These are phyloP conservation scores for Kodamaea anthophila DNA, from an alignment of 1,139 yeast species.

Conservation along the genomic window DNA sequence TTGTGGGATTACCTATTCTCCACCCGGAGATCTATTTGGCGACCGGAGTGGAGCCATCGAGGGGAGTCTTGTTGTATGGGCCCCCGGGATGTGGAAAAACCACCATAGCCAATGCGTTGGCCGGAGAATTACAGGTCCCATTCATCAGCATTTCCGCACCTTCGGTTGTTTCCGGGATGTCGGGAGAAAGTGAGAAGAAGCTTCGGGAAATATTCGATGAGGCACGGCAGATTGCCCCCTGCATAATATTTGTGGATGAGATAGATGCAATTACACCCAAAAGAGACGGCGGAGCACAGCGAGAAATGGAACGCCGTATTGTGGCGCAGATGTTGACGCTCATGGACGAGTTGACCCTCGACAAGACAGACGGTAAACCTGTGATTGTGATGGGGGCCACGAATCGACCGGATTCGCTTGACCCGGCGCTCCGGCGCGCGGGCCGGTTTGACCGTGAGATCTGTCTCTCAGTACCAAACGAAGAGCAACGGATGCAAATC, in stretches of 20 bases:
- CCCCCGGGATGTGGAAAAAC: conserved; percentile 99
- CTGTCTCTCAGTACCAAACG: conserved; percentile 84
- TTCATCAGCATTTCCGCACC: conserved; percentile 92
- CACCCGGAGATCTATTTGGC: conserved; percentile 88
- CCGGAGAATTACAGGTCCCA: conserved; percentile 92
- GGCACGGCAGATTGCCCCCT: conserved; percentile 86
- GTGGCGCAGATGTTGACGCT: conserved; percentile 93
- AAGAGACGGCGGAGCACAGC: conserved; percentile 90
- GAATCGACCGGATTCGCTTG: conserved; percentile 91
- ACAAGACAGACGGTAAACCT: conserved; percentile 86
- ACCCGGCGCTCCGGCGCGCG: conserved; percentile 96
- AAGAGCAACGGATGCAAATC: conserved; percentile 71
- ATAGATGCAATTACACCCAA: conserved; percentile 98
- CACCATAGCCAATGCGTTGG: conserved; percentile 89
- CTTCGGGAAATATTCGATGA: conserved; percentile 90
- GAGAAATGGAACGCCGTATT: conserved; percentile 97
- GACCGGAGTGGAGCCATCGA: conserved; percentile 94
- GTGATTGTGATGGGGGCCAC: conserved; percentile 55
- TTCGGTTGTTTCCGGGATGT: conserved; percentile 97
- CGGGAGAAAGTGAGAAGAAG: conserved; percentile 97
- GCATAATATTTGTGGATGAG: conserved; percentile 90
- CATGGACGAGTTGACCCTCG: conserved; percentile 86
- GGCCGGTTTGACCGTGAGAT: conserved; percentile 62
- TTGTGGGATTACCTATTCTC: conserved; percentile 82
- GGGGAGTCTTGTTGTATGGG: conserved; percentile 91